Evolutionary conservation across 495 filamentous ascomycete genomes (phyloP).

Genomic region (Hypomontagnella monticulosa): DNA sequence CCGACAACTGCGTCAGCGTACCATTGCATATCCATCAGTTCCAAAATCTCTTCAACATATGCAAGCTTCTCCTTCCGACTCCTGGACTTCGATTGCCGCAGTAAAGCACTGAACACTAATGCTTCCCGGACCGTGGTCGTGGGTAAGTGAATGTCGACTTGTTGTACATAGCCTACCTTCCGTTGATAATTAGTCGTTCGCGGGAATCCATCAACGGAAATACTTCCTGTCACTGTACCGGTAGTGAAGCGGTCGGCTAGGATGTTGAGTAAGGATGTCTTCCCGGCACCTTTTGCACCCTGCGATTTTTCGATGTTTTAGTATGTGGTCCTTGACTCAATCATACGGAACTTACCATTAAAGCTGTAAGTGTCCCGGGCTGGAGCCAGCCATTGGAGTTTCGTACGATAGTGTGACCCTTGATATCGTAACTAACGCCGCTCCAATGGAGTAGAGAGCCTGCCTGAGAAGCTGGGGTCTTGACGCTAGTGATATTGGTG

Average conservation of each 20-base stretch:
- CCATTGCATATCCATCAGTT: no score
- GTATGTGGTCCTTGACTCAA: background rate
- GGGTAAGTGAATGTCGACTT: slow-evolving; percentile 79
- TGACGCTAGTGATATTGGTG: background rate
- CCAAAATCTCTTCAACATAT: no score
- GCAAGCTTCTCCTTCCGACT: background rate
- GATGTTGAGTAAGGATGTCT: slow-evolving; percentile 72
- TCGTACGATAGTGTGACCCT: slow-evolving; percentile 68
- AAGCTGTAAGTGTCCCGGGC: slow-evolving; percentile 77
- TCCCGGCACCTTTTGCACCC: slow-evolving; percentile 61
- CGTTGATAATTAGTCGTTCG: slow-evolving; percentile 74
- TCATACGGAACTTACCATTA: slow-evolving; percentile 63
- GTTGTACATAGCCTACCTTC: slow-evolving; percentile 84
- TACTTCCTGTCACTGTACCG: slow-evolving; percentile 72
- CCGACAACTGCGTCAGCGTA: no score
- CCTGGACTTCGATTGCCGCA: slow-evolving; percentile 68
- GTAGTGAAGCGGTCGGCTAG: slow-evolving; percentile 72
- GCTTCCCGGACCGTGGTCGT: slow-evolving; percentile 78
- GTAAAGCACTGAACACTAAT: slow-evolving; percentile 71
- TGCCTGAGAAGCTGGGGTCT: background rate
- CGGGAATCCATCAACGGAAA: slow-evolving; percentile 70
- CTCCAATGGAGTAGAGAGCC: slow-evolving; percentile 70
- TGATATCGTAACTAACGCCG: slow-evolving; percentile 78
- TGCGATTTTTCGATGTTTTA: background rate
- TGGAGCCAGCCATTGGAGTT: slow-evolving; percentile 80